A percentile compares a stretch with the other conserved stretches of the same genome.
Evolutionary conservation across 2,329 filamentous ascomycete genomes (phyloP).

Genomic region (Cryphonectria naterciae): DNA sequence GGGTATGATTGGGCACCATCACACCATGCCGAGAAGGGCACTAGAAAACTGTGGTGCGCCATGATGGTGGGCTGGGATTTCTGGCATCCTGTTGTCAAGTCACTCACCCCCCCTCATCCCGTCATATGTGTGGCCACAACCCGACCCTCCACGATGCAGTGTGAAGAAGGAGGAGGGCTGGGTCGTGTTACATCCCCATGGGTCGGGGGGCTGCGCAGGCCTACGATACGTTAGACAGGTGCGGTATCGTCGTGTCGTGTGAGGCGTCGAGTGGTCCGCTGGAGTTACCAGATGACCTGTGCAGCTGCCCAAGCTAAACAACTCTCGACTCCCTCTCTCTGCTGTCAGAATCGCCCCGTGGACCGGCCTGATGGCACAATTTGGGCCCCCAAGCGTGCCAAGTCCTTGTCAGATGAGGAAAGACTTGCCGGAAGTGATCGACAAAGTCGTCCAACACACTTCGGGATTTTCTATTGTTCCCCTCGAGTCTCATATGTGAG

Average conservation of each 20-base stretch:
- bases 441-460: background rate
- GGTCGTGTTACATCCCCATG: constrained; percentile 19
- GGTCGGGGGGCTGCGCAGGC: constrained; percentile 26
- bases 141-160: constrained; percentile 10
- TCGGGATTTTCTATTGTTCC: background rate
- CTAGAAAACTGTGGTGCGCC: background rate
- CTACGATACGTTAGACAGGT: constrained; percentile 20
- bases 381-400: constrained; percentile 8
- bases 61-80: constrained; percentile 13
- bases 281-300: constrained; percentile 20
- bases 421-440: constrained; percentile 6
- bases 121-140: constrained; percentile 1
- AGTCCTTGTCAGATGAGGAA: constrained; percentile 18
- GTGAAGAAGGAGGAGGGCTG: background rate
- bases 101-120: background rate
- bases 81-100: background rate
- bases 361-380: background rate
- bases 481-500: background rate
- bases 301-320: constrained; percentile 1
- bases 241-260: constrained; percentile 3
- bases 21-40: background rate
- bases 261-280: constrained; percentile 3
- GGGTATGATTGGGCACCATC: constrained; percentile 1
- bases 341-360: background rate
- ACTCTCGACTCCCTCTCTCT: background rate